Evolutionary conservation across 306 rosid species (phyloP), one percentile per base, ranked within the genome.

Genomic region (Prunus salicina): DNA sequence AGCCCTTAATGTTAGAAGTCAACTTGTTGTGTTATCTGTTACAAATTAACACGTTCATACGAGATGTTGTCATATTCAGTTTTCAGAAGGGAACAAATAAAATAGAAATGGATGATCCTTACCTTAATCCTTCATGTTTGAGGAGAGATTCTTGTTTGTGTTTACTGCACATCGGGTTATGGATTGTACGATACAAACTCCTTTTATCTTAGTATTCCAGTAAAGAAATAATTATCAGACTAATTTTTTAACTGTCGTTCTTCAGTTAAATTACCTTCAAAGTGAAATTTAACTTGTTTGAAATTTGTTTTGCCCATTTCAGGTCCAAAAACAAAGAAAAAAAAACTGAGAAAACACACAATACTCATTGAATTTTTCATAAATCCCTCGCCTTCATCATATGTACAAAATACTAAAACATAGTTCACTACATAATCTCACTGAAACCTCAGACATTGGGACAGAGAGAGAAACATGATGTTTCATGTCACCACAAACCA

Each of bases 381-480:
- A 53, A 71, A 53, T 5, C 61, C 62, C 58, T 56, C 18, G 61
- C 69, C 28, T 55, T 30, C 30, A 20, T 65, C 14, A 12, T 45
- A 66, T 73, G 14, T 79, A 66, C 74, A 56, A n/a, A 8, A 43
- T 45, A 64, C 60, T 27, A 13, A 73, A 67, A 57, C 19, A 25
- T 0, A 32, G 78, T 63, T 64, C 60, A 5, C 61, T 14, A 49
- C 0, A 0, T 16, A 12, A 8, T 51, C 28, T 12, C 34, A n/a
- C 62, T 7, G 7, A 38, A 38, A 38, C 43, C 43, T 38, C 43
- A n/a, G 10, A 7, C 12, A 49, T 2, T 19, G 78, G 50, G n/a
- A 32, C 63, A 63, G 38, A 74, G 9, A 38, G 43, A 38, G 62
- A 79, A 38, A 72, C 78, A 47, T 57, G 32, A 15, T 12, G 64